Conservation (phyloP, 345 rosid genomes). For the Eucalyptus pauciflora region DNA sequence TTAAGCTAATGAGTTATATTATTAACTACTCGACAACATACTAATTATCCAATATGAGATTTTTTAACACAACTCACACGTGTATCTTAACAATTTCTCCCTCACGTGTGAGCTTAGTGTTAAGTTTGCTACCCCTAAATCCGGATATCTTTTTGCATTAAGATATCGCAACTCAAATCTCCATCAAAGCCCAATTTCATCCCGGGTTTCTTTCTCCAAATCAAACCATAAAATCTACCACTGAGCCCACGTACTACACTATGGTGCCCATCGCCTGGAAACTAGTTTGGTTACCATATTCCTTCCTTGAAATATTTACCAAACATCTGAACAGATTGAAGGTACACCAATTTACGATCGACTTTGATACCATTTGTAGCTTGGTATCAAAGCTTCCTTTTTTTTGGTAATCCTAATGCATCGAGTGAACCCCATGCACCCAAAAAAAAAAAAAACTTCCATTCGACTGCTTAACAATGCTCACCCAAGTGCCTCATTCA, state of each 20-base stretch:
- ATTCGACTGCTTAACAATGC: background rate
- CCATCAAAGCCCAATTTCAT: background rate
- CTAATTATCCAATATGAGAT: background rate
- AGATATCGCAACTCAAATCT: background rate
- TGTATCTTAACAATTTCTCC: background rate
- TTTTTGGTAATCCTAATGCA: background rate
- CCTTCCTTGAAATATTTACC: background rate
- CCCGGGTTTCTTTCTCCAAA: background rate
- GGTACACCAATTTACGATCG: background rate
- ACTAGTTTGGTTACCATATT: background rate
- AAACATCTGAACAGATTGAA: background rate
- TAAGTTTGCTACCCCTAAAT: background rate
- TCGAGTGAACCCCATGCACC: background rate
- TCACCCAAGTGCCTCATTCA: background rate
- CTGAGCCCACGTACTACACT: background rate
- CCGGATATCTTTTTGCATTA: no score
- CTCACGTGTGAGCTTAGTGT: background rate
- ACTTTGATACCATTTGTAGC: background rate
- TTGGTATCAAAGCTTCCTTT: background rate
- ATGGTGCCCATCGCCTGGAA: background rate
- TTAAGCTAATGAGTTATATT: no score
- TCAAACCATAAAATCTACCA: background rate
- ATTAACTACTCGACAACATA: background rate
- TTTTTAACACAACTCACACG: background rate
- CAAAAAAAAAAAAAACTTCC: no score